phyloP scores from a whole-genome alignment of 805 yeast species.

The Saccharomycopsis selenospora region DNA sequence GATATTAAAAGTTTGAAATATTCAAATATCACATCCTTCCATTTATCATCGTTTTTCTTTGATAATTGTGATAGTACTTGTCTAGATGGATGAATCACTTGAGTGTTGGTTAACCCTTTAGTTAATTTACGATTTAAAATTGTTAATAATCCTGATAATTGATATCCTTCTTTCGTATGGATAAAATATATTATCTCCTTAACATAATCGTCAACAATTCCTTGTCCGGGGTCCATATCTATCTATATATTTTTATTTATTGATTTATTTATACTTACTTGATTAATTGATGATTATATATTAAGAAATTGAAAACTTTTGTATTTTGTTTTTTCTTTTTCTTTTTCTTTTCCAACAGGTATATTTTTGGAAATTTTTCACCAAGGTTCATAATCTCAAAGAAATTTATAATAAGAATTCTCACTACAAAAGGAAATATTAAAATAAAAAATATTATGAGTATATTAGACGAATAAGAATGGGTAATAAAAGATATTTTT shows the following conservation, averaged over 20 bases:
- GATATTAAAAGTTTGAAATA: neutral
- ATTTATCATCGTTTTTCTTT: neutral
- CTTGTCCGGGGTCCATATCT: neutral
- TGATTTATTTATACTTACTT: neutral
- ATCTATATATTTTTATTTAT: no score
- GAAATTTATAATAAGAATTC: no score
- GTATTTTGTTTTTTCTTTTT: no score
- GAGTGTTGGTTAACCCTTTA: neutral
- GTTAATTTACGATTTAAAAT: neutral
- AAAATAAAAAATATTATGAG: neutral
- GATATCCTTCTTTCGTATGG: neutral
- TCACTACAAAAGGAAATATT: no score
- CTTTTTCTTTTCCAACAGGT: no score
- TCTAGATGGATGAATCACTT: neutral
- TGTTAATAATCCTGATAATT: neutral
- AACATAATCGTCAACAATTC: neutral
- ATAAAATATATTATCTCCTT: neutral
- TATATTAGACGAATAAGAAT: slow-evolving; percentile 4
- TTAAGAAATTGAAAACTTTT: no score
- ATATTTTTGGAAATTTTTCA: no score
- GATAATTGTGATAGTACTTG: neutral
- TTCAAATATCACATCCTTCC: neutral
- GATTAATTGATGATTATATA: neutral
- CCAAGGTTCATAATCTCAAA: no score
- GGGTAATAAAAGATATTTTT: no score